Evolutionary conservation across 768 basidiomycete genomes (phyloP).

Genomic region (Russula vinacea): DNA sequence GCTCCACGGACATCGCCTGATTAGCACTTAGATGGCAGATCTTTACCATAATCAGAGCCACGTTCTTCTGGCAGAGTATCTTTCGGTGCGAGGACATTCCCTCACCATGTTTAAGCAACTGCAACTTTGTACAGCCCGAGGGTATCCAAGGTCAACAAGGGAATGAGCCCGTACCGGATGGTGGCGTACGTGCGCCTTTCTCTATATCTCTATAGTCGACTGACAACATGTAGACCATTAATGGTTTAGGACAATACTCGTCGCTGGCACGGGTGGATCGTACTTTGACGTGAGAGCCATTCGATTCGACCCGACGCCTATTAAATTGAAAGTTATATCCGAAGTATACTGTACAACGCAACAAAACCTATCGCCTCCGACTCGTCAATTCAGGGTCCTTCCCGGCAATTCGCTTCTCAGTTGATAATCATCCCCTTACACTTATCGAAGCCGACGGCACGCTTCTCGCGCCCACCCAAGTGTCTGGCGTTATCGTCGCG

Average conservation of each 20-base stretch:
- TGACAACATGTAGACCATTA: slow-evolving; percentile 32
- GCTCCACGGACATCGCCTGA: neutral
- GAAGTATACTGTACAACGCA: slow-evolving; percentile 39
- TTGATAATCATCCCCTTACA: slow-evolving; percentile 47
- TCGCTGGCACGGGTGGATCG: slow-evolving; percentile 33
- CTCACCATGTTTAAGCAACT: neutral
- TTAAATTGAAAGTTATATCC: slow-evolving; percentile 27
- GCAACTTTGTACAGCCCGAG: slow-evolving; percentile 29
- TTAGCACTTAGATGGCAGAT: slow-evolving; percentile 38
- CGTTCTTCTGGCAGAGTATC: slow-evolving; percentile 31
- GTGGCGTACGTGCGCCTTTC: slow-evolving; percentile 31
- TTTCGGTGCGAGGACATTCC: slow-evolving; percentile 31
- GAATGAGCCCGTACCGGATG: slow-evolving; percentile 39
- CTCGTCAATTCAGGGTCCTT: slow-evolving; percentile 49
- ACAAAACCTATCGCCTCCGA: slow-evolving; percentile 46
- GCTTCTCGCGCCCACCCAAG: slow-evolving; percentile 40
- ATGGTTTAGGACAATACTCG: slow-evolving; percentile 38
- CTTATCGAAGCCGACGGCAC: slow-evolving; percentile 52
- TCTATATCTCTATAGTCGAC: neutral
- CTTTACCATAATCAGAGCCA: slow-evolving; percentile 36
- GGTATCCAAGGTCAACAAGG: slow-evolving; percentile 37
- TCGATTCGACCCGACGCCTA: slow-evolving; percentile 2
- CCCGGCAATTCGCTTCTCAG: slow-evolving; percentile 44
- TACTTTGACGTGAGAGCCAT: slow-evolving; percentile 33
- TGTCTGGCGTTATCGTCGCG: slow-evolving; percentile 42